Percentiles rank a stretch among this genome's conserved stretches.
phyloP scores from a whole-genome alignment of 2,329 filamentous ascomycete genomes.

The Stemphylium beticola region DNA sequence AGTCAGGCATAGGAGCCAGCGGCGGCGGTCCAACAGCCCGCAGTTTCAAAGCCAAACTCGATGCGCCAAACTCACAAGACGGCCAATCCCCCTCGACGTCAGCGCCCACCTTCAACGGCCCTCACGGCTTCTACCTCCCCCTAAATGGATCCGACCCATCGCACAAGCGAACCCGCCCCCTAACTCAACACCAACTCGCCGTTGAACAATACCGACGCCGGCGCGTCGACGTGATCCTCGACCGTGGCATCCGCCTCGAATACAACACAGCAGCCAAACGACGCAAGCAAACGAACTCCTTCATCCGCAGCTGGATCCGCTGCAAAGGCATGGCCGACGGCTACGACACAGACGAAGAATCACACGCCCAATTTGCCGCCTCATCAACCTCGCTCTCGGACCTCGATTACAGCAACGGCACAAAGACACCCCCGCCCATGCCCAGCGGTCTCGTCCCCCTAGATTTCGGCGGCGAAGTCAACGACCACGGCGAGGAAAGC shows the following conservation, averaged over 20 bases:
- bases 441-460: conserved; percentile 66
- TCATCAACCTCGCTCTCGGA: not conserved
- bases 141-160: conserved; percentile 56
- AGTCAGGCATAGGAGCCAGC: conserved; percentile 10
- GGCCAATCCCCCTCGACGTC: conserved; percentile 42
- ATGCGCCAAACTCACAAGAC: conserved; percentile 40
- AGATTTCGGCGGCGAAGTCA: conserved; percentile 60
- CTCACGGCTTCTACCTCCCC: conserved; percentile 57
- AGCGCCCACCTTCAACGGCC: conserved; percentile 57
- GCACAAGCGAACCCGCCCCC: conserved; percentile 69
- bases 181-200: conserved; percentile 81
- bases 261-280: conserved; percentile 68
- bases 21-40: conserved; percentile 26
- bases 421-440: conserved; percentile 41
- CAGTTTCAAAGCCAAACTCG: conserved; percentile 45
- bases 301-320: conserved; percentile 71
- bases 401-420: conserved; percentile 18
- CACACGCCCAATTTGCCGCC: conserved; percentile 20
- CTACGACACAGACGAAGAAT: conserved; percentile 56
- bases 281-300: conserved; percentile 68
- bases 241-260: conserved; percentile 71
- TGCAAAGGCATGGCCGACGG: conserved; percentile 57
- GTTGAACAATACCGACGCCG: conserved; percentile 79
- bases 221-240: conserved; percentile 81
- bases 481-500: conserved; percentile 80